Evolutionary conservation across 2,329 filamentous ascomycete genomes (phyloP).

Genomic region (Hymenoscyphus repandus): DNA sequence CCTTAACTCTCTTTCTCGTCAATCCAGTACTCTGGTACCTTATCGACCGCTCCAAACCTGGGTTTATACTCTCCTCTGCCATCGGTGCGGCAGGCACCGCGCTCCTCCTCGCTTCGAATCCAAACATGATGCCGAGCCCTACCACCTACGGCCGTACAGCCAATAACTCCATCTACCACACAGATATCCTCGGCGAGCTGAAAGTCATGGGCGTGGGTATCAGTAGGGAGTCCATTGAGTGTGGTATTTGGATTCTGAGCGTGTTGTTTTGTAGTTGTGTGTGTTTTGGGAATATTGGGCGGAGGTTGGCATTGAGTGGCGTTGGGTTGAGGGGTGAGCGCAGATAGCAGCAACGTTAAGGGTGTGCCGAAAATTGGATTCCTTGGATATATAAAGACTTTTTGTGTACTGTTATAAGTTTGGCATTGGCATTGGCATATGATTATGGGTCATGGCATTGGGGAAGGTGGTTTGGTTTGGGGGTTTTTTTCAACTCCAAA

Average conservation of each 20-base stretch:
- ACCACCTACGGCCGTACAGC: constrained; percentile 29
- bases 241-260: constrained; percentile 84
- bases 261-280: constrained; percentile 93
- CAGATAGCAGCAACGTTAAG: too few relatives aligned
- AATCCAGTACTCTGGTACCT: constrained; percentile 96
- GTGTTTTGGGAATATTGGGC: constrained; percentile 93
- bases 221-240: constrained; percentile 60
- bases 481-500: too few relatives aligned
- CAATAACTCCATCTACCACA: constrained; percentile 13
- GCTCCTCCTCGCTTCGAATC: constrained; percentile 68
- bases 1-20: constrained; percentile 78
- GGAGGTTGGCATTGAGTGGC: constrained; percentile 54
- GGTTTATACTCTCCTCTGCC: constrained; percentile 71
- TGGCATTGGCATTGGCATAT: too few relatives aligned
- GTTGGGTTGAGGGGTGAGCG: neutral
- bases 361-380: too few relatives aligned
- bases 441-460: too few relatives aligned
- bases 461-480: too few relatives aligned
- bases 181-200: constrained; percentile 8
- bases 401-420: too few relatives aligned
- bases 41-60: constrained; percentile 82
- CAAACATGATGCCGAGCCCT: constrained; percentile 70
- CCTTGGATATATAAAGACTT: too few relatives aligned
- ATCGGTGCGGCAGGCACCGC: constrained; percentile 72
- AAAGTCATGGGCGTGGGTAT: constrained; percentile 29